Evolutionary conservation across 371 early-diverging fungal species (phyloP).

Genomic region (Syncephalastrum contaminatum): DNA sequence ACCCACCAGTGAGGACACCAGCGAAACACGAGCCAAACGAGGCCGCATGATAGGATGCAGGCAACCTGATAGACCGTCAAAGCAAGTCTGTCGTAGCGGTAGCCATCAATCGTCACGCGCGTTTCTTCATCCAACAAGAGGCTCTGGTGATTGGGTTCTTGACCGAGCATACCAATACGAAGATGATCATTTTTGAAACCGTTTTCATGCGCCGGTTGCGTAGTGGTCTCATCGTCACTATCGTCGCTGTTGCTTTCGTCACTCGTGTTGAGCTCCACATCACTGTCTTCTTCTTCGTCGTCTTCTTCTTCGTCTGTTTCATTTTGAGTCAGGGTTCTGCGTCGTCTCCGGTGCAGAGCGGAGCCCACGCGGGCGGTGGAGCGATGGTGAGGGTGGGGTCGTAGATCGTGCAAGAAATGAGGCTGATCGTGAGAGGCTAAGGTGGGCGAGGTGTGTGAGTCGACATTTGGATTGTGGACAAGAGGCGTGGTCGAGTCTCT

Average conservation of each 20-base stretch:
- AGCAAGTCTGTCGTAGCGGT: slow-evolving; percentile 44
- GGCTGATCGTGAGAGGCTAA: background rate
- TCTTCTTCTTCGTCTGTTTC: slow-evolving; percentile 14
- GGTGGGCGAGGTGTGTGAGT: background rate
- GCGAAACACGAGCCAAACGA: slow-evolving; percentile 73
- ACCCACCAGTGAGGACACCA: slow-evolving; percentile 85
- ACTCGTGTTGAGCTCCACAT: slow-evolving; percentile 29
- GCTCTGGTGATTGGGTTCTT: slow-evolving; percentile 20
- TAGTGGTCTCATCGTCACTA: slow-evolving; percentile 10
- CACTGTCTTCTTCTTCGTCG: slow-evolving; percentile 13
- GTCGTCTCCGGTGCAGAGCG: slow-evolving; percentile 17
- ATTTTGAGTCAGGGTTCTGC: slow-evolving; percentile 20
- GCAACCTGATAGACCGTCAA: slow-evolving; percentile 58
- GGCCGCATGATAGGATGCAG: slow-evolving; percentile 70
- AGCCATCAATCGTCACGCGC: slow-evolving; percentile 64
- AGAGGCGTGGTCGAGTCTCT: slow-evolving; percentile 51
- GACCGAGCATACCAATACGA: slow-evolving; percentile 11
- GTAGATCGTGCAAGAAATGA: slow-evolving; percentile 1
- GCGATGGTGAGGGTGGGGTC: too few relatives aligned
- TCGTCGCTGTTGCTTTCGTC: slow-evolving; percentile 29
- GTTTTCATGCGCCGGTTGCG: background rate
- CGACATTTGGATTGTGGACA: slow-evolving; percentile 26
- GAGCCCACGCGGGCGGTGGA: background rate
- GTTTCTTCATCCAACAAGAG: slow-evolving; percentile 45
- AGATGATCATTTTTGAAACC: slow-evolving; percentile 2